A percentile compares a stretch with the other conserved stretches of the same genome.
phyloP scores from a whole-genome alignment of 192 early-diverging fungal species.

The Obelidium mucronatum region DNA sequence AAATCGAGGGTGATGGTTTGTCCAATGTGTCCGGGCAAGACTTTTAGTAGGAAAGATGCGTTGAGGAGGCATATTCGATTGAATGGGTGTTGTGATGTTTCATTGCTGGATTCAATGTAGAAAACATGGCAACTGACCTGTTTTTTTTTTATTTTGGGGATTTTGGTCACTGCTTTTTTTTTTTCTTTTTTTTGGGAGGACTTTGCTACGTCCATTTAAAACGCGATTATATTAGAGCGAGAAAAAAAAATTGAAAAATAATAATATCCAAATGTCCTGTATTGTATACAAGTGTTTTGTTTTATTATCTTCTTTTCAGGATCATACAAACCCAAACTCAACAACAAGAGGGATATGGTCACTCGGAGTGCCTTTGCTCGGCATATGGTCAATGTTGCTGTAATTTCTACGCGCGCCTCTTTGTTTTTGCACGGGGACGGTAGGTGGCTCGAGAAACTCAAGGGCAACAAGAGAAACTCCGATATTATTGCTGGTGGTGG shows the following conservation, averaged over 20 bases:
- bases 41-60: constrained; percentile 38
- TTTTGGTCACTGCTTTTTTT: neutral
- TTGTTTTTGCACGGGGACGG: too few species aligned
- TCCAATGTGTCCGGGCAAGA: constrained; percentile 22
- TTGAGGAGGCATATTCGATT: constrained; percentile 41
- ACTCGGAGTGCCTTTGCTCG: neutral
- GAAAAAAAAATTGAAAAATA: neutral
- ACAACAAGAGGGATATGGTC: constrained; percentile 18
- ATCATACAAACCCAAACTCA: constrained; percentile 20
- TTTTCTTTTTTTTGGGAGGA: constrained; percentile 5
- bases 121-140: neutral
- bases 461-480: neutral
- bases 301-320: neutral
- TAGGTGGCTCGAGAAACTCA: neutral
- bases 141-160: constrained; percentile 11
- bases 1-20: constrained; percentile 18
- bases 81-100: constrained; percentile 33
- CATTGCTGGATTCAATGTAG: constrained; percentile 19
- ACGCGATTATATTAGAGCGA: too few species aligned
- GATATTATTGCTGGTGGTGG: neutral
- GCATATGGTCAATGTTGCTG: neutral
- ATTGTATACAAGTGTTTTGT: neutral
- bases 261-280: neutral
- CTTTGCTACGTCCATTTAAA: neutral
- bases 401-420: too few species aligned